Percentiles rank a stretch among this genome's conserved stretches.
Evolutionary conservation across 495 filamentous ascomycete species (phyloP).

Genomic region (Penicillium roqueforti): DNA sequence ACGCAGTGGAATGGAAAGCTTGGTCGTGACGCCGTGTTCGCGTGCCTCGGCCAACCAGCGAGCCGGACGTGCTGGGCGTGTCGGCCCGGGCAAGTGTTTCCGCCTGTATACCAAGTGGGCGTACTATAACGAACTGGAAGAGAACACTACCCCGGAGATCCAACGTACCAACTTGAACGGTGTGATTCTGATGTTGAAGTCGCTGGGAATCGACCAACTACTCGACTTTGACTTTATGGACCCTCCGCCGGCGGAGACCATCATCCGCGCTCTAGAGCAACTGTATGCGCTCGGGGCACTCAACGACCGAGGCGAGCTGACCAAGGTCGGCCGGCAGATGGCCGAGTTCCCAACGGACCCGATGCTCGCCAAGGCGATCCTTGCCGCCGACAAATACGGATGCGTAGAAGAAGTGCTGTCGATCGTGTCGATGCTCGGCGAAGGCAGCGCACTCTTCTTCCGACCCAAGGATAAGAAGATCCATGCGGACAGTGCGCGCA

Average conservation of each 20-base stretch:
- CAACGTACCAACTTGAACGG: constrained; percentile 83
- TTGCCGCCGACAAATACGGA: constrained; percentile 82
- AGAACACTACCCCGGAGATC: constrained; percentile 91
- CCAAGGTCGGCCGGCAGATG: constrained; percentile 91
- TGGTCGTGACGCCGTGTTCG: constrained; percentile 89
- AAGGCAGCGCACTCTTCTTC: constrained; percentile 86
- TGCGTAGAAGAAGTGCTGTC: constrained; percentile 95
- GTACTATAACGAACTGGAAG: constrained; percentile 90
- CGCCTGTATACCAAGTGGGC: constrained; percentile 92
- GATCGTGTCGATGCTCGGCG: constrained; percentile 90
- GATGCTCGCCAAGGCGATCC: constrained; percentile 85
- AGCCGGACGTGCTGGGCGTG: constrained; percentile 86
- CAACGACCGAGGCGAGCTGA: constrained; percentile 85
- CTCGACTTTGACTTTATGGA: constrained; percentile 98
- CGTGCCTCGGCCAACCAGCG: constrained; percentile 93
- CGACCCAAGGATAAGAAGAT: constrained; percentile 97
- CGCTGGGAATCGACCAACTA: constrained; percentile 88
- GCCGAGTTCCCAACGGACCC: constrained; percentile 94
- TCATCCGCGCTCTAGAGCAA: constrained; percentile 87
- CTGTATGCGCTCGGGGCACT: constrained; percentile 89
- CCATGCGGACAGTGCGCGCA: constrained; percentile 88
- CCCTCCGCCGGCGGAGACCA: constrained; percentile 81
- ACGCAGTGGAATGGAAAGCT: constrained; percentile 82
- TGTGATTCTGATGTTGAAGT: constrained; percentile 82
- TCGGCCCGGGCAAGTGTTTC: constrained; percentile 92